These are phyloP conservation scores for Cardiospermum halicacabum DNA, from an alignment of 345 rosid species.

Conservation along the genomic window DNA sequence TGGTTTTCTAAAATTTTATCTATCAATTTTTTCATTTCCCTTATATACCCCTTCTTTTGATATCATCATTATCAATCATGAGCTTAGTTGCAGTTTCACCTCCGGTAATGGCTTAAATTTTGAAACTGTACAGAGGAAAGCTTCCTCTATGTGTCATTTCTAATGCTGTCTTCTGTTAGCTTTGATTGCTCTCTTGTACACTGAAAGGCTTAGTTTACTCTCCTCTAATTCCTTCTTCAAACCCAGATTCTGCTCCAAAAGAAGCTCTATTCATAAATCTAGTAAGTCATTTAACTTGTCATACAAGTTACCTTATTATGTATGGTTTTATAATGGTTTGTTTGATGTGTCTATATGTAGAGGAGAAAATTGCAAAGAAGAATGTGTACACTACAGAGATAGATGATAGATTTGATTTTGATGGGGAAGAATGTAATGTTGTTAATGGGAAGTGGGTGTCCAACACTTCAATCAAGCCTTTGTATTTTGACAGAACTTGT, in stretches of 20 bases:
- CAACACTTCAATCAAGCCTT: slow-evolving; percentile 51
- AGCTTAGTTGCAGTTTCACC: slow-evolving; percentile 23
- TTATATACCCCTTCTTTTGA: background rate
- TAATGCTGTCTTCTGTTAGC: slow-evolving; percentile 43
- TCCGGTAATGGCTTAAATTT: slow-evolving; percentile 23
- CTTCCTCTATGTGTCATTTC: slow-evolving; percentile 50
- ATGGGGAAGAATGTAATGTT: slow-evolving; percentile 78
- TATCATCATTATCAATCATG: slow-evolving; percentile 26
- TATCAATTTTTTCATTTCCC: too few relatives aligned
- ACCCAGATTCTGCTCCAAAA: slow-evolving; percentile 48
- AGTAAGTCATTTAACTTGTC: slow-evolving; percentile 39
- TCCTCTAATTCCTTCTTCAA: slow-evolving; percentile 42
- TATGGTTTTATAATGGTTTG: background rate
- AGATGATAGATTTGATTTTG: slow-evolving; percentile 83
- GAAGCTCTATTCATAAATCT: slow-evolving; percentile 30
- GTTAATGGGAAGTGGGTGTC: slow-evolving; percentile 78
- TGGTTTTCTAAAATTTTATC: too few relatives aligned
- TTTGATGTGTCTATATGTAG: slow-evolving; percentile 23
- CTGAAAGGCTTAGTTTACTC: slow-evolving; percentile 44
- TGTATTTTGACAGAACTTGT: slow-evolving; percentile 74
- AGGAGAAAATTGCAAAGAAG: slow-evolving; percentile 24
- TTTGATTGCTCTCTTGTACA: slow-evolving; percentile 56
- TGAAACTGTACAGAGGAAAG: slow-evolving; percentile 47
- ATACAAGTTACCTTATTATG: too few relatives aligned
- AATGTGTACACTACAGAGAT: slow-evolving; percentile 30